Evolutionary conservation across 306 rosid species (phyloP).

Genomic region (Argentina anserina): DNA sequence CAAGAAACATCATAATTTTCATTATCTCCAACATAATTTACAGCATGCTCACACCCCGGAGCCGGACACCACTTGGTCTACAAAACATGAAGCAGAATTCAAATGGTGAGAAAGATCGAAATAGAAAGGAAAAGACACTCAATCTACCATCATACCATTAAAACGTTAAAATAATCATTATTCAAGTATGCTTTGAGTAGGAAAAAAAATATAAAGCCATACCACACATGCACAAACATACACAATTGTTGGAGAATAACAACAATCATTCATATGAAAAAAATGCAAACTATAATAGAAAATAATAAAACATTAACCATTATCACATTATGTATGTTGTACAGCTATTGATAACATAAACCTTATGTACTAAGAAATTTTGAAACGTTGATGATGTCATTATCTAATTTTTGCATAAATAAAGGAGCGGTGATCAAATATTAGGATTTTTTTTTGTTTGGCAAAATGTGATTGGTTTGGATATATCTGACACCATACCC

Average conservation of each 20-base stretch:
- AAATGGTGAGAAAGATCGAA: background rate
- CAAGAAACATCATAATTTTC: constrained; percentile 87
- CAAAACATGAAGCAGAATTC: constrained; percentile 4
- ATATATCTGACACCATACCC: background rate
- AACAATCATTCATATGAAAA: background rate
- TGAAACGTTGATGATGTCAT: background rate
- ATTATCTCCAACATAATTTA: constrained; percentile 71
- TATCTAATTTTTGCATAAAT: background rate
- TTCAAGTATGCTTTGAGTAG: background rate
- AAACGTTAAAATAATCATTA: background rate
- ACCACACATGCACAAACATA: background rate
- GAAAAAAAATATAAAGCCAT: background rate
- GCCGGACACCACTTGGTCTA: constrained; percentile 93
- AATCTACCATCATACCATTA: background rate
- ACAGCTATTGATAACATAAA: background rate
- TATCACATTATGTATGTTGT: too few species aligned
- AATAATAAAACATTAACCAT: background rate
- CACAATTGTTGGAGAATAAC: too few species aligned
- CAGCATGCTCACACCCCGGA: constrained; percentile 84
- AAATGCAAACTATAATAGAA: too few species aligned
- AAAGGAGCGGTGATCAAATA: background rate
- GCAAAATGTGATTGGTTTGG: background rate
- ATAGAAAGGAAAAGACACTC: background rate
- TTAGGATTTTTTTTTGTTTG: too few species aligned
- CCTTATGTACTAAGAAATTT: background rate